A percentile compares a stretch with the other conserved stretches of the same genome.
Conservation (phyloP, 768 basidiomycete genomes). For the Porphyrellus cyaneotinctus region DNA sequence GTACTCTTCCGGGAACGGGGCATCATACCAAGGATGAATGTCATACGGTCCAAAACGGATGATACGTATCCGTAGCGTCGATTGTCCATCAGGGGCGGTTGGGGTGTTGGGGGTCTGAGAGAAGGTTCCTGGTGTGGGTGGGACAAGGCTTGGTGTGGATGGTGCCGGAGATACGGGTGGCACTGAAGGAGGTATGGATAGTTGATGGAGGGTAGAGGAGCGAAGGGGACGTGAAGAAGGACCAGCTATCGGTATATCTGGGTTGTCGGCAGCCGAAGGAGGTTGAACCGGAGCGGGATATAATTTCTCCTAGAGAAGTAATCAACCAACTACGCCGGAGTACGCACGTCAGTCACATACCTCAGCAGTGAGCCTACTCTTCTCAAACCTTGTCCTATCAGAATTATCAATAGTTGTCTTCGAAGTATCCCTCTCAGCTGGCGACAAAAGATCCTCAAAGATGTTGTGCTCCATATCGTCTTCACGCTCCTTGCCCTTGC, state of each 20-base stretch:
- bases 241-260: slow-evolving; percentile 43
- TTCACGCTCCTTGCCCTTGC: slow-evolving; percentile 67
- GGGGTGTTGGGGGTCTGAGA: slow-evolving; percentile 31
- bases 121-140: slow-evolving; percentile 34
- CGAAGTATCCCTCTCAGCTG: slow-evolving; percentile 65
- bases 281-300: slow-evolving; percentile 40
- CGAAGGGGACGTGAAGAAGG: slow-evolving; percentile 62
- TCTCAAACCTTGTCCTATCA: slow-evolving; percentile 73
- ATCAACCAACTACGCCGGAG: slow-evolving; percentile 1
- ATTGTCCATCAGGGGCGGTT: slow-evolving; percentile 17
- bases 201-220: slow-evolving; percentile 45
- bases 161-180: slow-evolving; percentile 35
- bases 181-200: slow-evolving; percentile 28
- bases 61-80: slow-evolving; percentile 66
- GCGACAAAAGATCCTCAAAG: slow-evolving; percentile 78
- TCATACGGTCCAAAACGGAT: slow-evolving; percentile 91
- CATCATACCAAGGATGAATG: slow-evolving; percentile 98
- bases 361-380: slow-evolving; percentile 68
- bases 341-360: slow-evolving; percentile 37
- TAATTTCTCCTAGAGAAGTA: slow-evolving; percentile 42
- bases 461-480: slow-evolving; percentile 58
- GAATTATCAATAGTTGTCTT: slow-evolving; percentile 56
- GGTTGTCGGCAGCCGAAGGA: slow-evolving; percentile 28
- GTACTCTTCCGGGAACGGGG: slow-evolving; percentile 98
- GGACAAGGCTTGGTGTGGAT: slow-evolving; percentile 33